Conservation (phyloP, 202 grass and related monocot genomes). For the Panicum hallii region DNA sequence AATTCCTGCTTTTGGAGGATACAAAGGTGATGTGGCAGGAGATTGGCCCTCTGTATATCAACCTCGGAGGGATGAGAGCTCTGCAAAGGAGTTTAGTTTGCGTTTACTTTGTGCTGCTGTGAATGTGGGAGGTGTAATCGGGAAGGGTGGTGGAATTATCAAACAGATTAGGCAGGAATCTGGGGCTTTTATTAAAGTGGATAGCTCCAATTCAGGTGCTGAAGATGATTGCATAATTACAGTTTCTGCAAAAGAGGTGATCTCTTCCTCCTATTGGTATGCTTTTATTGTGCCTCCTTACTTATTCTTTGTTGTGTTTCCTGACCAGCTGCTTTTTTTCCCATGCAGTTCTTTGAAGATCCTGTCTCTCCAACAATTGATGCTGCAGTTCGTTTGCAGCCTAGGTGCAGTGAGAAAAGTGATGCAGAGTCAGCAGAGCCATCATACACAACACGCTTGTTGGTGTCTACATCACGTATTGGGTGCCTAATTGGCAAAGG, state of each 20-base stretch:
- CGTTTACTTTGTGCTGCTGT: slow-evolving; percentile 76
- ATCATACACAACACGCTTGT: slow-evolving; percentile 83
- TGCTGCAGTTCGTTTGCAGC: slow-evolving; percentile 85
- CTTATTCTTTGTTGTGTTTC: slow-evolving; percentile 20
- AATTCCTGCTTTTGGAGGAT: slow-evolving; percentile 71
- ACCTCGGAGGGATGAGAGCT: slow-evolving; percentile 71
- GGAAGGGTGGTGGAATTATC: slow-evolving; percentile 92
- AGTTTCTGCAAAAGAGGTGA: slow-evolving; percentile 89
- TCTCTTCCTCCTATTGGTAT: slow-evolving; percentile 15
- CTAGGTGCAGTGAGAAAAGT: slow-evolving; percentile 88
- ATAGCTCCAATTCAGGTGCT: slow-evolving; percentile 58
- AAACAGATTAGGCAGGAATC: slow-evolving; percentile 98
- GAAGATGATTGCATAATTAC: slow-evolving; percentile 96
- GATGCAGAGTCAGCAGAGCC: slow-evolving; percentile 69
- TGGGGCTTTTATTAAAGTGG: slow-evolving; percentile 90
- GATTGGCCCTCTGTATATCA: slow-evolving; percentile 86
- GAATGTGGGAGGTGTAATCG: slow-evolving; percentile 89
- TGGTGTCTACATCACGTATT: slow-evolving; percentile 92
- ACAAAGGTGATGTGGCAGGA: slow-evolving; percentile 68
- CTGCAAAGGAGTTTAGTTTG: slow-evolving; percentile 83
- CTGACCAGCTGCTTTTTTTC: slow-evolving; percentile 19
- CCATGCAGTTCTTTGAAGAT: slow-evolving; percentile 92
- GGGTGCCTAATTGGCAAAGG: slow-evolving; percentile 97
- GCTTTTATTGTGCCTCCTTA: background rate
- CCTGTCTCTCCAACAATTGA: slow-evolving; percentile 86